A percentile compares a stretch with the other conserved stretches of the same genome.
Evolutionary conservation across 139 green algal species (phyloP).

Genomic region (Coelastrella sp.): DNA sequence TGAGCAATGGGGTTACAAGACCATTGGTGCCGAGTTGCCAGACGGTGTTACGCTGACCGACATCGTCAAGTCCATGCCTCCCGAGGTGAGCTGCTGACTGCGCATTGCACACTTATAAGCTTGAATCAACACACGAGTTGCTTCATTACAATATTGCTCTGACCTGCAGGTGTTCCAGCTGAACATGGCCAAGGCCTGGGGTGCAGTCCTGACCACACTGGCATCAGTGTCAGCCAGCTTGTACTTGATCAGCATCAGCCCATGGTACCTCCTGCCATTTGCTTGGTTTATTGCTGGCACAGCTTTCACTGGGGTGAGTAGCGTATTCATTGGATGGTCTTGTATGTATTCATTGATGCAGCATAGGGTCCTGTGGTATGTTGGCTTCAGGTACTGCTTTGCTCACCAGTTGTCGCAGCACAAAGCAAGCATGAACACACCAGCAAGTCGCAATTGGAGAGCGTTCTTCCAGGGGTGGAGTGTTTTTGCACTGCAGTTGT

Average conservation of each 20-base stretch:
- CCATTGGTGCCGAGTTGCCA: constrained; percentile 89
- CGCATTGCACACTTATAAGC: too few relatives aligned
- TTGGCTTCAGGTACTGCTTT: too few relatives aligned
- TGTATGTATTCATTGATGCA: too few relatives aligned
- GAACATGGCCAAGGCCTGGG: constrained; percentile 83
- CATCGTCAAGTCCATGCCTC: constrained; percentile 88
- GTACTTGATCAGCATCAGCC: constrained; percentile 86
- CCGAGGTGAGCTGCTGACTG: constrained; percentile 63
- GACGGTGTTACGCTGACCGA: constrained; percentile 83
- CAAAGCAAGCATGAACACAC: too few relatives aligned
- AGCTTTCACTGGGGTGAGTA: constrained; percentile 91
- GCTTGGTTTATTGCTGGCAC: constrained; percentile 92
- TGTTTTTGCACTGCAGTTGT: too few relatives aligned
- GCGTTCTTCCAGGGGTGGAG: too few relatives aligned
- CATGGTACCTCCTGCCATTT: constrained; percentile 94
- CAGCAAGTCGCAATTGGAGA: too few relatives aligned
- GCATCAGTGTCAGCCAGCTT: constrained; percentile 71
- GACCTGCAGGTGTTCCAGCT: constrained; percentile 88
- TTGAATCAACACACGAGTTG: too few relatives aligned
- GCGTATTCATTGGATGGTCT: too few relatives aligned
- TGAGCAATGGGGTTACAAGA: constrained; percentile 81
- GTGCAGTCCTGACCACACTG: constrained; percentile 73
- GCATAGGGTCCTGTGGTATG: too few relatives aligned
- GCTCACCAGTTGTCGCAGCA: too few relatives aligned
- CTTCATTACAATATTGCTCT: too few relatives aligned